A percentile compares a stretch with the other conserved stretches of the same genome.
These are phyloP conservation scores for Nematodospora valgi DNA, from an alignment of 805 yeast genomes.

Conservation along the genomic window DNA sequence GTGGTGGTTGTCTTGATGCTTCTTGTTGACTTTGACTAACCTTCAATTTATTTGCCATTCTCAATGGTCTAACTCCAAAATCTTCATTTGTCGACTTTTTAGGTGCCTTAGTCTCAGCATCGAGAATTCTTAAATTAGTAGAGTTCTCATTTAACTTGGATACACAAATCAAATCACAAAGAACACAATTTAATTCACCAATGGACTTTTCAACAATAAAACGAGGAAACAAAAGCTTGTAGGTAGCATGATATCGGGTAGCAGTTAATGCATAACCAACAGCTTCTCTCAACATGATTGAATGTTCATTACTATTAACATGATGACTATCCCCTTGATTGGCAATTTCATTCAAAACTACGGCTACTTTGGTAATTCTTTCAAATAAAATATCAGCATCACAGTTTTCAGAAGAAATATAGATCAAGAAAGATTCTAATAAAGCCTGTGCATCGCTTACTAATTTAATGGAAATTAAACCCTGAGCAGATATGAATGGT, in stretches of 20 bases:
- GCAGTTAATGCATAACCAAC: slow-evolving; percentile 74
- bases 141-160: slow-evolving; percentile 39
- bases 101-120: slow-evolving; percentile 7
- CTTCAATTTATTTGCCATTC: slow-evolving; percentile 56
- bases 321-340: slow-evolving; percentile 24
- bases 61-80: slow-evolving; percentile 62
- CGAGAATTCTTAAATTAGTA: slow-evolving; percentile 7
- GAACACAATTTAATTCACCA: slow-evolving; percentile 64
- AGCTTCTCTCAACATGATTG: slow-evolving; percentile 57
- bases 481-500: slow-evolving; percentile 31
- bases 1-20: too few species aligned
- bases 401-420: slow-evolving; percentile 22
- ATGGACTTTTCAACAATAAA: slow-evolving; percentile 72
- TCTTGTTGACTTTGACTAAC: slow-evolving; percentile 6
- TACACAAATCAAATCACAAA: slow-evolving; percentile 58
- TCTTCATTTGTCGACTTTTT: slow-evolving; percentile 11
- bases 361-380: slow-evolving; percentile 47
- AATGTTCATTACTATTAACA: slow-evolving; percentile 32
- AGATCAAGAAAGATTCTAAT: slow-evolving; percentile 43
- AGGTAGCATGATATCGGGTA: slow-evolving; percentile 67
- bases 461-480: slow-evolving; percentile 45
- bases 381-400: slow-evolving; percentile 47
- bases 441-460: slow-evolving; percentile 46
- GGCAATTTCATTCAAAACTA: slow-evolving; percentile 41
- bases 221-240: slow-evolving; percentile 60